These are phyloP conservation scores for Penicillium vulpinum DNA, from an alignment of 2,329 filamentous ascomycete genomes.

Conservation along the genomic window DNA sequence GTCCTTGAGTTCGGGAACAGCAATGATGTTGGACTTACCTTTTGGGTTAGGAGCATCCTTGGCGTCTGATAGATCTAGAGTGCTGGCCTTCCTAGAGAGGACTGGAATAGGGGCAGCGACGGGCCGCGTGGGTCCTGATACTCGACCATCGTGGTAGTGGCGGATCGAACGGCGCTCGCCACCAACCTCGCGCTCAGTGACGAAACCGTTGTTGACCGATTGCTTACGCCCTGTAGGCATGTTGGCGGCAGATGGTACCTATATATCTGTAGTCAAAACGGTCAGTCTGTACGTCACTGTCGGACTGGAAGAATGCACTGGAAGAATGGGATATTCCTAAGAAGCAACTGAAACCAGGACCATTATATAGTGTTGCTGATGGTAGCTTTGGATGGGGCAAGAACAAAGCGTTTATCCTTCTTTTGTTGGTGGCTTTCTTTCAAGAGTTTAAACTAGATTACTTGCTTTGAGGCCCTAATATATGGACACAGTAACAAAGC, in stretches of 20 bases:
- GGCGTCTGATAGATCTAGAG: too few relatives aligned
- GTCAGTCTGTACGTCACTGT: neutral
- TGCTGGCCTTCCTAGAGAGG: too few relatives aligned
- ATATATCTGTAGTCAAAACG: neutral
- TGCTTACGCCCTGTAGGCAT: neutral
- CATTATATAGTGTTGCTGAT: neutral
- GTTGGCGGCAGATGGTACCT: neutral
- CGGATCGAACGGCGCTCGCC: slow-evolving; percentile 3
- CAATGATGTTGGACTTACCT: neutral
- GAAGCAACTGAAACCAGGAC: neutral
- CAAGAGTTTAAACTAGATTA: neutral
- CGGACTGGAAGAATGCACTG: too few relatives aligned
- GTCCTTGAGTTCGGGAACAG: neutral
- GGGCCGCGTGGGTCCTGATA: neutral
- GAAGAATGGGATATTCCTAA: neutral
- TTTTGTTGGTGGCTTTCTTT: neutral
- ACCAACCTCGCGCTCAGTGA: neutral
- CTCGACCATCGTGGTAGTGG: neutral
- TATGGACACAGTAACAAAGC: too few relatives aligned
- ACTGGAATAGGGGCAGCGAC: neutral
- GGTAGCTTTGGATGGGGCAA: neutral
- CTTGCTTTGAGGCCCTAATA: too few relatives aligned
- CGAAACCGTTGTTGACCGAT: neutral
- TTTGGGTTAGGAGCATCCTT: too few relatives aligned
- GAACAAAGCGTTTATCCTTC: neutral